Conservation (phyloP, 2,329 filamentous ascomycete species). For the Fusarium mundagurra region DNA sequence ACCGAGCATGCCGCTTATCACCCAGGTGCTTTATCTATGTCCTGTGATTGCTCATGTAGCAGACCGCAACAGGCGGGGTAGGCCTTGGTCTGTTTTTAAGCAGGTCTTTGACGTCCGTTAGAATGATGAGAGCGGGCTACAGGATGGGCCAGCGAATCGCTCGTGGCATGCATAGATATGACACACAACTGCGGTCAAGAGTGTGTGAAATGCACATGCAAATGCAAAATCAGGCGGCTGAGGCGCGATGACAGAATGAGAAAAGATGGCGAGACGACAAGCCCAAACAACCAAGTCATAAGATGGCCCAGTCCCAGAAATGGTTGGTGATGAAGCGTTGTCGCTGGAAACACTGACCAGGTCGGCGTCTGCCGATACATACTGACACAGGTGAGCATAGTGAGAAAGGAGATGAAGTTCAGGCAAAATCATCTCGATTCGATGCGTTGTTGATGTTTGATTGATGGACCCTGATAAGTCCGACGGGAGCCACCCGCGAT, state of each 20-base stretch:
- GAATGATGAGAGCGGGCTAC: constrained; percentile 22
- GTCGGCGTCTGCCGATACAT: background rate
- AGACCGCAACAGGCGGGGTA: constrained; percentile 28
- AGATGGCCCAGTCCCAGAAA: constrained; percentile 2
- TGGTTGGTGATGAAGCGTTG: constrained; percentile 6
- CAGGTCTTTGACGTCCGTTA: constrained; percentile 16
- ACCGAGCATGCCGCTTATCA: constrained; percentile 39
- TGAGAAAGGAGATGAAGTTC: background rate
- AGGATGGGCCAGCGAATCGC: constrained; percentile 37
- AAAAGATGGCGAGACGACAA: constrained; percentile 17
- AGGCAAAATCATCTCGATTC: constrained; percentile 11
- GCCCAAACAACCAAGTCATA: background rate
- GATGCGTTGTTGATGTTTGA: constrained; percentile 22
- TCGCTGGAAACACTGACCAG: constrained; percentile 19
- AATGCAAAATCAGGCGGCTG: constrained; percentile 14
- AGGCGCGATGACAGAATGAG: constrained; percentile 13
- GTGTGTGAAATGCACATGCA: constrained; percentile 8
- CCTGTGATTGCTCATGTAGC: constrained; percentile 37
- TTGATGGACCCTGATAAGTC: constrained; percentile 13
- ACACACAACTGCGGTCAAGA: constrained; percentile 28
- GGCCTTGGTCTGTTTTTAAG: constrained; percentile 21
- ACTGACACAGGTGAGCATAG: background rate
- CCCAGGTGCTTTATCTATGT: constrained; percentile 18
- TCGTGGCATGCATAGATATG: constrained; percentile 20
- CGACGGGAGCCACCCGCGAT: constrained; percentile 17